Evolutionary conservation across 352 stramenopile species (phyloP), one percentile per base, ranked within the genome.

Genomic region (Phytophthora ramorum): DNA sequence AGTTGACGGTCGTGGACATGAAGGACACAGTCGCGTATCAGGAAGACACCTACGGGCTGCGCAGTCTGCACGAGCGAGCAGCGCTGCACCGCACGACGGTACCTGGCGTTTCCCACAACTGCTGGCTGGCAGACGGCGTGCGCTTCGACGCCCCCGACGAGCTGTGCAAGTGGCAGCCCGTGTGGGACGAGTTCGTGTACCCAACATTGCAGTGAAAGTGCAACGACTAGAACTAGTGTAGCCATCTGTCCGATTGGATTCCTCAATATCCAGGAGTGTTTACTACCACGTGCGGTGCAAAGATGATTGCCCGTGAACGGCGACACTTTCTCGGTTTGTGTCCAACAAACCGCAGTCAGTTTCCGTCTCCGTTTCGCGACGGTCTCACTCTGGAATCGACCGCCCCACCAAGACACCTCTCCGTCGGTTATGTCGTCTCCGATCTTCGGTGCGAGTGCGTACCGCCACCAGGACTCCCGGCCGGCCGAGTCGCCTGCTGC

Each of bases 1-100:
- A 54, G 41, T 41, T 75, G n/a, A 52, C 13, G 37, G 38, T 71
- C 6, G 38, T 75, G 46, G 45, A 67, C 26, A 65, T 72, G 62
- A 54, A 58, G 24, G 50, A 66, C 46, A 68, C 63, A 3, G 32
- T 43, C 17, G 67, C 71, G 56, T 71, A 72, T 52, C 8, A 65
- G 3, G 34, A 63, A 0, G 67, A 75, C 62, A 65, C 67, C 26
- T 72, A 68, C 38, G 67, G 67, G 0, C 57, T 71, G 50, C 48
- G 58, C 19, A 65, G 45, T 10, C 35, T 75, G 24, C 12, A 75
- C 51, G 35, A 64, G 47, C 32, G 37, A 8, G 67, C 55, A 7
- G 19, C 16, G 3, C 38, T 72, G 46, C 63, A 69, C 47, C 47
- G 51, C 26, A 54, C 61, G 37, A 43, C 53, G 12, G 67, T 69